Evolutionary conservation across 129 eudicot species (phyloP).

Genomic region (Dittrichia graveolens): DNA sequence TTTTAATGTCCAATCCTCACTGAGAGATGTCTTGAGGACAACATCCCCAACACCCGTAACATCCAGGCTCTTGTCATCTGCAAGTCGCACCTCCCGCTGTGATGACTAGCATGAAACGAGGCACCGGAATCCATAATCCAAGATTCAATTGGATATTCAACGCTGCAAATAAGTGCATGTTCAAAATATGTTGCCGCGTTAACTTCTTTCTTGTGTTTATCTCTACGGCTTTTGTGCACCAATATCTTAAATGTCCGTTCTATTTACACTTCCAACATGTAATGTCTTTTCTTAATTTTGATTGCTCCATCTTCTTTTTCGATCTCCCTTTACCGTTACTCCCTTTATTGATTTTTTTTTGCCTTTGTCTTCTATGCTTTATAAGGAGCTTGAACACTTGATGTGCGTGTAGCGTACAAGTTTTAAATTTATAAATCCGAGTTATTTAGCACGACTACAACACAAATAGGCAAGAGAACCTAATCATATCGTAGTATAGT

Average conservation of each 20-base stretch:
- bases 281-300: not conserved
- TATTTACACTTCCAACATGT: not conserved
- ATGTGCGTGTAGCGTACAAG: no score
- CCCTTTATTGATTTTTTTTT: no score
- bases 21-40: not conserved
- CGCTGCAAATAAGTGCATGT: not conserved
- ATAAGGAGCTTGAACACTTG: not conserved
- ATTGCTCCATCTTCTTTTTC: not conserved
- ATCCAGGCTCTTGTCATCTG: not conserved
- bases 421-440: no score
- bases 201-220: not conserved
- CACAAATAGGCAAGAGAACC: no score
- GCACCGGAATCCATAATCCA: not conserved
- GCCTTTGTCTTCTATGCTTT: not conserved
- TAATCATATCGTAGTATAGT: no score
- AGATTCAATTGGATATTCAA: not conserved
- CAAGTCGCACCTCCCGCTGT: not conserved
- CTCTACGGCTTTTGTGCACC: not conserved
- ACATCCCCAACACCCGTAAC: not conserved
- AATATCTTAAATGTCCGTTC: not conserved
- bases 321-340: not conserved
- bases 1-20: not conserved
- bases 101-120: not conserved
- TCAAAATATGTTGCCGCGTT: not conserved
- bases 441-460: no score